Evolutionary conservation across 306 rosid species (phyloP).

Genomic region (Biancaea sappan): DNA sequence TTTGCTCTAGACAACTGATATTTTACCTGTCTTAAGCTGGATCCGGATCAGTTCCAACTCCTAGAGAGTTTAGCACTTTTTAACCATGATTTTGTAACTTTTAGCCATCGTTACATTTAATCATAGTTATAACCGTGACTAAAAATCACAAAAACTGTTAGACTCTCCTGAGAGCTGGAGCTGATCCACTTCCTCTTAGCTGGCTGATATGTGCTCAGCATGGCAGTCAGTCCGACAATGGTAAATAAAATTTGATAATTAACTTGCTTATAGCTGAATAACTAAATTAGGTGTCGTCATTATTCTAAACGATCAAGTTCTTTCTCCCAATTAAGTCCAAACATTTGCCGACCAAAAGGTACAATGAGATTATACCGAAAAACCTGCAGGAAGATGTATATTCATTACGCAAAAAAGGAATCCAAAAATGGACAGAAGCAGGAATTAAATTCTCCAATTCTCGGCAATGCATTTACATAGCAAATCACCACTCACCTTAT

Average conservation of each 20-base stretch:
- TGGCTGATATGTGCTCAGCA: neutral
- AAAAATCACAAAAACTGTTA: too few relatives aligned
- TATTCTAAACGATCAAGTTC: constrained; percentile 72
- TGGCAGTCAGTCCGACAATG: neutral
- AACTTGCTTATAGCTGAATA: neutral
- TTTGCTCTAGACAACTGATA: neutral
- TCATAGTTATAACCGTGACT: too few relatives aligned
- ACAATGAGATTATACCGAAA: constrained; percentile 82
- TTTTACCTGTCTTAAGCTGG: neutral
- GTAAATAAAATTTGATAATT: neutral
- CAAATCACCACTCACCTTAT: constrained; percentile 54
- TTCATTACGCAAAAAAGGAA: neutral
- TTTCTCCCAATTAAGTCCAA: constrained; percentile 85
- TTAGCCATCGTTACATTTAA: too few relatives aligned
- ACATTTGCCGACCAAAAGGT: constrained; percentile 91
- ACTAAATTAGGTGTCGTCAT: constrained; percentile 18
- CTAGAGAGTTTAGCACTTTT: too few relatives aligned
- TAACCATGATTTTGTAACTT: too few relatives aligned
- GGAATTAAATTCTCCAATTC: constrained; percentile 13
- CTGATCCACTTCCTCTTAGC: too few relatives aligned
- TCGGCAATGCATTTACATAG: neutral
- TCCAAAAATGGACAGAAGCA: constrained; percentile 16
- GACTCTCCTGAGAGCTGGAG: too few relatives aligned
- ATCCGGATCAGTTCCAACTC: too few relatives aligned
- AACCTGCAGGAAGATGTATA: constrained; percentile 56